Base-by-base conservation (phyloP, 768 basidiomycete species). In the Panaeolus cyanescens region DNA sequence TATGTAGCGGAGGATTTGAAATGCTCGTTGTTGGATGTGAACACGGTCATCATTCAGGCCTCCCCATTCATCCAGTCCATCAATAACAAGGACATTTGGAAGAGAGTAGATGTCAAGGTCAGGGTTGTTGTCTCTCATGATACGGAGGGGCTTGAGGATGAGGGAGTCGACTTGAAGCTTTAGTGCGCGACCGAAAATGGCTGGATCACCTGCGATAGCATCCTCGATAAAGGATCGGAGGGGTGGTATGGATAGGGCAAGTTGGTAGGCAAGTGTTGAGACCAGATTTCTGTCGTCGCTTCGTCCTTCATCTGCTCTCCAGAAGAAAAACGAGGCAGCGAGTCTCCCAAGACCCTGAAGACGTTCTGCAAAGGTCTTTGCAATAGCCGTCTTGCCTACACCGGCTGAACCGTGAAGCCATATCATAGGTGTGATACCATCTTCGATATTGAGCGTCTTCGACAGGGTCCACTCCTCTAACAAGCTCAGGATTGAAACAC, bases 271-370 rank as follows among this genome's bases (percentile, higher is more conserved):
- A 17, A 77, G 50, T 0, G 77, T 76, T 0, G 76, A 62, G 9
- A 78, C 54, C 4, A 79, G 62, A 10, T 64, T 64, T 10, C 58
- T 63, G 2, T 63, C 66, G 12, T 67, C 68, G n/a, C 67, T 70
- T 8, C 74, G 67, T 30, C 66, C 65, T 17, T 65, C 33, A 36
- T 70, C 70, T 31, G 65, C 59, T 19, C 74, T 66, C 6, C 70
- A 74, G 66, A 78, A 78, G 58, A 77, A 77, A 64, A 75, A 77
- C 50, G 68, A 71, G 0, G 74, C 75, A 22, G 75, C 67, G 4
- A 40, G 59, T 2, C 32, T 13, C 13, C 57, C 62, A 30, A 19
- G 36, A 30, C 32, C 62, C 58, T 55, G 64, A 31, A 71, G 70
- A 0, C 50, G 32, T 28, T 68, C 73, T 2, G 71, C 66, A 4